Base-by-base conservation (phyloP, 345 rosid species). In the Cardamine chenopodiifolia region DNA sequence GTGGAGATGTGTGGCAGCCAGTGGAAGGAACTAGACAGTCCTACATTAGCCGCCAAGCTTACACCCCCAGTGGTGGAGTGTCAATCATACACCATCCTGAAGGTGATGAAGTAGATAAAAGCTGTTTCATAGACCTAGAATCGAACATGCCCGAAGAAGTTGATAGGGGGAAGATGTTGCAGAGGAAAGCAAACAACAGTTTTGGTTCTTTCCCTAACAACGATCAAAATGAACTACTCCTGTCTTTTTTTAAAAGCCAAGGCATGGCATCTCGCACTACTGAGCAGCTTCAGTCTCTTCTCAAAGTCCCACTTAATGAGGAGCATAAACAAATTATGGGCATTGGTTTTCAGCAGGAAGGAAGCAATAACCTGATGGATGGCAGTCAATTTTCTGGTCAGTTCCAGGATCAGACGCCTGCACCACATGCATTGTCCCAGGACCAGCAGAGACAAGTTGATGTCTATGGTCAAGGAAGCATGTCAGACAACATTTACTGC, bases 251-350 rank as follows among this genome's bases (percentile, higher is more conserved):
- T 73, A 89, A 83, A 76, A 85, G 84, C 64, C 95, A 86, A 79
- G 89, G 78, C 20, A 64, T 80, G 74, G 65, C 83, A 62, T 68
- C 85, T 23, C 83, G 81, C 72, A 76, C 66, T 70, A 73, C 74
- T 50, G 98, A 92, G 74, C 83, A 88, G 62, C 97, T 95, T 71
- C 99, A 90, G 42, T 88, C 94, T 53, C 73, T 95, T 47, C 86
- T 90, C 73, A 89, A 80, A 76, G 86, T 83, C 56, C 95, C 87
- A 1, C 84, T 79, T 70, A 82, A 68, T 66, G 80, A 70, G 54
- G 90, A 83, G 75, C 91, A 83, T 83, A 92, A 87, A 73, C 86
- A 66, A 74, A 62, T 77, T 29, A 50, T 72, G 26, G 83, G 83
- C 55, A 56, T 82, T 42, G 84, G 86, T 90, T 86, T 85, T 70